These are phyloP conservation scores for Knufia fluminis DNA, from an alignment of 2,329 filamentous ascomycete genomes.

Conservation along the genomic window DNA sequence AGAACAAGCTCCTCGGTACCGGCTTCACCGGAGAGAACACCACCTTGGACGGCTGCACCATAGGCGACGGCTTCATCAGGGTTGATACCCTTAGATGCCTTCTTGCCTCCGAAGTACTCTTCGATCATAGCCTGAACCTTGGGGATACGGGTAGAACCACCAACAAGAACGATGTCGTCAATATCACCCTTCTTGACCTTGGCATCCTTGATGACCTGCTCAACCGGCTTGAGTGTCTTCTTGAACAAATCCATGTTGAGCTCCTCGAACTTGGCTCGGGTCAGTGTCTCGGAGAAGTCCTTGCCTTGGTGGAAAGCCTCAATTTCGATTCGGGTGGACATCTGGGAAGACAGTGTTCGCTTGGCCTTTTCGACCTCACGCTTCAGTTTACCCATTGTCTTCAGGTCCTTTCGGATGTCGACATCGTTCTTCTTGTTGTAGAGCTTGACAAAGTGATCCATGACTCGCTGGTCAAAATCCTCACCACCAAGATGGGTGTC, in stretches of 20 bases:
- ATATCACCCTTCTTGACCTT: conserved; percentile 94
- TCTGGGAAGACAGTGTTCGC: conserved; percentile 90
- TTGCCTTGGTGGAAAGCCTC: conserved; percentile 95
- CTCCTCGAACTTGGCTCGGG: conserved; percentile 98
- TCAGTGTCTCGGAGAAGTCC: conserved; percentile 96
- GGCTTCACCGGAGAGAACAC: conserved; percentile 83
- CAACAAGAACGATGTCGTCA: conserved; percentile 93
- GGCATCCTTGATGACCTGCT: conserved; percentile 96
- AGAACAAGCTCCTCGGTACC: conserved; percentile 74
- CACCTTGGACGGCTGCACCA: conserved; percentile 93
- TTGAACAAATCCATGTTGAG: conserved; percentile 99
- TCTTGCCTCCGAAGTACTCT: conserved; percentile 93
- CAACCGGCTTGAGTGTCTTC: conserved; percentile 96
- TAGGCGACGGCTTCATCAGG: conserved; percentile 98
- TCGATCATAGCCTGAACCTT: conserved; percentile 93
- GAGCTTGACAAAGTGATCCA: conserved; percentile 89
- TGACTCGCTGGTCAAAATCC: conserved; percentile 96
- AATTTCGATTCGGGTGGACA: conserved; percentile 89
- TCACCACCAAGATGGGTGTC: conserved; percentile 97
- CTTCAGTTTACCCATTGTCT: conserved; percentile 99
- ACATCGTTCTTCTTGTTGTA: conserved; percentile 98
- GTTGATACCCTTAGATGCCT: conserved; percentile 98
- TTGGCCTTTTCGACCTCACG: conserved; percentile 99
- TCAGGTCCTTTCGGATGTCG: conserved; percentile 85
- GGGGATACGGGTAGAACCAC: conserved; percentile 97